Base-by-base conservation (phyloP, 176 grass and related monocot species). In the Juncus effusus region DNA sequence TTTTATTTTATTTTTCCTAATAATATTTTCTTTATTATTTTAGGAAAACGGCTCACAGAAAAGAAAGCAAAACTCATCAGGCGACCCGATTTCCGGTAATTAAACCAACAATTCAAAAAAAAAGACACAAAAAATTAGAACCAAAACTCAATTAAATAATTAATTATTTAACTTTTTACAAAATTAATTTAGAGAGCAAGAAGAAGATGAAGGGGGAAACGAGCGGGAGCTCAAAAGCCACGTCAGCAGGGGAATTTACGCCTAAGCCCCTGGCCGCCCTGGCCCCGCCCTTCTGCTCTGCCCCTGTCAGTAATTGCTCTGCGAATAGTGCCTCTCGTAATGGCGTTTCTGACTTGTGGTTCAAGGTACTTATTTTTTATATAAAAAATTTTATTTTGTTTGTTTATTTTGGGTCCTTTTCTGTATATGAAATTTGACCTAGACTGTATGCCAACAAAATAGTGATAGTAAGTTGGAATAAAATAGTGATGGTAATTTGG, bases 61-160 rank as follows among this genome's bases (percentile, higher is more conserved):
- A 76, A 91, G 81, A 55, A 86, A 91, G 75, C 71, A 78, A 62
- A 78, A 69, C 63, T 60, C 82, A 53, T 82, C 81, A 51, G 74
- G 52, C 56, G 74, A 45, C 12, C 51, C 13, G 2, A 9, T 40
- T 5, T 52, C 6, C 37, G 66, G 51, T 56, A 40, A 6, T 16
- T 53, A 7, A 49, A 13, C 55, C 55, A 51, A 61, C 66, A 40
- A 35, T 49, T 64, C 14, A 47, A 35, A 42, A n/a, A 4, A 35
- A 52, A 28, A 28, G 19, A 28, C 19, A 28, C 54, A 10, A 53
- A 13, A 59, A 54, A 47, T 65, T 65, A 40, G 16, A 55, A 68
- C 14, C 35, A 6, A 36, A 54, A 36, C 56, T 42, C 51, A 62
- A 59, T 28, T 64, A 51, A 54, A 59, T 40, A 62, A 36, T 50